These are phyloP conservation scores for Elsinoe ampelina DNA, from an alignment of 2,329 filamentous ascomycete genomes.

Conservation along the genomic window DNA sequence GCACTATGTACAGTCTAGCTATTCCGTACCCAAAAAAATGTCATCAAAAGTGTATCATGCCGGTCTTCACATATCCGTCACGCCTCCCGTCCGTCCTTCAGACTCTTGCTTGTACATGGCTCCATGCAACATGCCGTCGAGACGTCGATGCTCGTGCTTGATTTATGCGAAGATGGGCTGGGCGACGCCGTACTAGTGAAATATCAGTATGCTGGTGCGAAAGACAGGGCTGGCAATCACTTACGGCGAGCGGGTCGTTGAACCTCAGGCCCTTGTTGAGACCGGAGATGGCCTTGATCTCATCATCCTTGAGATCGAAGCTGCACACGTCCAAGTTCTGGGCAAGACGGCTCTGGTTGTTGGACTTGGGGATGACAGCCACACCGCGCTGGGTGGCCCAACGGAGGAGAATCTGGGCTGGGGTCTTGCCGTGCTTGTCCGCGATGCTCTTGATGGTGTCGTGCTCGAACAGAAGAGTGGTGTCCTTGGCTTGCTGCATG, in stretches of 20 bases:
- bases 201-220: slow-evolving; percentile 14
- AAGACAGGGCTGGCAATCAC: slow-evolving; percentile 22
- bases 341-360: slow-evolving; percentile 45
- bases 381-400: slow-evolving; percentile 79
- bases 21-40: neutral
- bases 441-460: slow-evolving; percentile 55
- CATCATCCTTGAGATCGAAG: slow-evolving; percentile 57
- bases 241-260: slow-evolving; percentile 65
- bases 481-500: slow-evolving; percentile 56
- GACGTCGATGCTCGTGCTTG: neutral
- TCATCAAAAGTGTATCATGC: neutral
- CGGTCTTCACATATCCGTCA: neutral
- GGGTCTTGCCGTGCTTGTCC: slow-evolving; percentile 59
- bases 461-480: slow-evolving; percentile 63
- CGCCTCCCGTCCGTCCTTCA: neutral
- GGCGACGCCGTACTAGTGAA: slow-evolving; percentile 38
- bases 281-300: slow-evolving; percentile 56
- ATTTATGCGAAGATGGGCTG: slow-evolving; percentile 45
- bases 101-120: neutral
- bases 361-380: slow-evolving; percentile 75
- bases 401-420: slow-evolving; percentile 72
- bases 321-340: slow-evolving; percentile 59
- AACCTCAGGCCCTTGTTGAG: slow-evolving; percentile 62
- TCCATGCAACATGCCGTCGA: neutral
- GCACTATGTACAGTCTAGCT: slow-evolving; percentile 4